A percentile compares a stretch with the other conserved stretches of the same genome.
phyloP scores from a whole-genome alignment of 1,284 basidiomycete species.

The Cerrena zonata region DNA sequence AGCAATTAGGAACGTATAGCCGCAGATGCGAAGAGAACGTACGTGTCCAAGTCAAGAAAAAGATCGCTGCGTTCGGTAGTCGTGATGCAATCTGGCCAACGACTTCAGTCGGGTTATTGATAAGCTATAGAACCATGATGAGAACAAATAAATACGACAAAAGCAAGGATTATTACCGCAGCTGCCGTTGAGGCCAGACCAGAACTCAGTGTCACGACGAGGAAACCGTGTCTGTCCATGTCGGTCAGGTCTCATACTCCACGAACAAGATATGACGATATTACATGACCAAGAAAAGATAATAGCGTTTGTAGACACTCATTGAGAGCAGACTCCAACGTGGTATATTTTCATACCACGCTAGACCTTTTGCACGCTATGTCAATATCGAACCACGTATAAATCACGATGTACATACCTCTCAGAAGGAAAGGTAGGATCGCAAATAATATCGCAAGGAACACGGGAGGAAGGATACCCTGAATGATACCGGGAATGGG shows the following conservation, averaged over 20 bases:
- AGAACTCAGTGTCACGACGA: slow-evolving; percentile 65
- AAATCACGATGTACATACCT: slow-evolving; percentile 35
- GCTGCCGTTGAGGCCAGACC: slow-evolving; percentile 47
- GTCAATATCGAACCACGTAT: background rate
- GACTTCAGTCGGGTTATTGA: slow-evolving; percentile 47
- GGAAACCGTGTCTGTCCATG: slow-evolving; percentile 47
- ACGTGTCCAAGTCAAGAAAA: slow-evolving; percentile 76
- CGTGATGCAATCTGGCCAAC: slow-evolving; percentile 51
- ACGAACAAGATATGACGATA: slow-evolving; percentile 17
- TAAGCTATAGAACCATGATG: slow-evolving; percentile 26
- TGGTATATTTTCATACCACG: slow-evolving; percentile 70
- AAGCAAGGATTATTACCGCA: slow-evolving; percentile 23
- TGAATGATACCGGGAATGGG: slow-evolving; percentile 61
- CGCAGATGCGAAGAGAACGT: slow-evolving; percentile 12
- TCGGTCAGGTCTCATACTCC: background rate
- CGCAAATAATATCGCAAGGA: slow-evolving; percentile 66
- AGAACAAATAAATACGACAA: background rate
- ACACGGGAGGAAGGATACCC: slow-evolving; percentile 63
- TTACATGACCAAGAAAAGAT: slow-evolving; percentile 68
- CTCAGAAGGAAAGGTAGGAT: slow-evolving; percentile 66
- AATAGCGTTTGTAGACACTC: slow-evolving; percentile 72
- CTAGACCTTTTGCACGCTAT: slow-evolving; percentile 53
- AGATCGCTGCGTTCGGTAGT: slow-evolving; percentile 68
- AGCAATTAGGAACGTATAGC: background rate
- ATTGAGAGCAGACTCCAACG: slow-evolving; percentile 68